Conservation (phyloP, 345 rosid species). For the Orychophragmus violaceus region DNA sequence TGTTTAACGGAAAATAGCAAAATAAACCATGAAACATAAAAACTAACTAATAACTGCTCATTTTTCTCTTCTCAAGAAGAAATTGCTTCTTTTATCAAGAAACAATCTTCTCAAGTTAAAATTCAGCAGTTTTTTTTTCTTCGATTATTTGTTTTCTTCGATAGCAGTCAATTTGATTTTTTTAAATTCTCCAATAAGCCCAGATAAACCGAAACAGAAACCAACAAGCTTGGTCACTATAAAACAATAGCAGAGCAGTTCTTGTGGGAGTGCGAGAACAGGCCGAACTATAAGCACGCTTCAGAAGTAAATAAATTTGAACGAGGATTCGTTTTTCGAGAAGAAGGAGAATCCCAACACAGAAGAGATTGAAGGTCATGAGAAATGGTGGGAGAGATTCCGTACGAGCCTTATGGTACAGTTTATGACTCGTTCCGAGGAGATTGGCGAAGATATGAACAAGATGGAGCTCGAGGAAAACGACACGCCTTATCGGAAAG, state of each 20-base stretch:
- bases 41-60: no score
- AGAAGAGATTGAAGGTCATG: slow-evolving; percentile 58
- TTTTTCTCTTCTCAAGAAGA: no score
- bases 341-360: slow-evolving; percentile 64
- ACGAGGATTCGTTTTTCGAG: slow-evolving; percentile 52
- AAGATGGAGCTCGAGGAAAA: slow-evolving; percentile 57
- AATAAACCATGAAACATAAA: no score
- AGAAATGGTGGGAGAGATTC: slow-evolving; percentile 66
- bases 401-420: slow-evolving; percentile 58
- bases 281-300: slow-evolving; percentile 65
- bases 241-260: slow-evolving; percentile 49
- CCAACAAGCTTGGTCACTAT: slow-evolving; percentile 37
- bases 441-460: slow-evolving; percentile 53
- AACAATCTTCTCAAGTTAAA: no score
- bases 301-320: slow-evolving; percentile 66
- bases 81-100: no score
- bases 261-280: slow-evolving; percentile 74
- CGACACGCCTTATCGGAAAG: slow-evolving; percentile 49
- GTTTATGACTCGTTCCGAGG: slow-evolving; percentile 57
- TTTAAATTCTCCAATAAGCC: slow-evolving; percentile 20
- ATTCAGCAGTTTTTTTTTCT: no score
- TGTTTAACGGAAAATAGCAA: no score
- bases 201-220: slow-evolving; percentile 31
- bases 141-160: no score
- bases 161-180: no score